A percentile compares a stretch with the other conserved stretches of the same genome.
phyloP scores from a whole-genome alignment of 2,329 filamentous ascomycete species.

The Dactylellina cionopaga region DNA sequence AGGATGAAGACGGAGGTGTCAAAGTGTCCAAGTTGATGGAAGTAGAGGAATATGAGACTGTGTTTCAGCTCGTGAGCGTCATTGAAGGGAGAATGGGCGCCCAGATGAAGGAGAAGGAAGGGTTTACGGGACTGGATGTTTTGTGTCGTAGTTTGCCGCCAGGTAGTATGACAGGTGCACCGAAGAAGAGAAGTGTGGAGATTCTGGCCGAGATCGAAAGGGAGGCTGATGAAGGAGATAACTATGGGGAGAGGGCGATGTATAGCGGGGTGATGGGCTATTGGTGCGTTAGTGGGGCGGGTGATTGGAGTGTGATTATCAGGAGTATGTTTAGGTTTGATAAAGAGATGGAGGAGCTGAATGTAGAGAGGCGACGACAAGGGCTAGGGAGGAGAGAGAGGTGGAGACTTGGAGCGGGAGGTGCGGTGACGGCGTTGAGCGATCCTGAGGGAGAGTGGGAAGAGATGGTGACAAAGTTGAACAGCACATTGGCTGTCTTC shows the following conservation, averaged over 20 bases:
- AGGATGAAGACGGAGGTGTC: constrained; percentile 71
- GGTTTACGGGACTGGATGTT: constrained; percentile 75
- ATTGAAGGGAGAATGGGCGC: constrained; percentile 74
- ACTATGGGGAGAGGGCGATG: constrained; percentile 71
- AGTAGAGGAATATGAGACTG: constrained; percentile 89
- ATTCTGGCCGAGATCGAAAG: constrained; percentile 76
- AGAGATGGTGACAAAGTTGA: constrained; percentile 84
- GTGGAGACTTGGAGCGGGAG: constrained; percentile 89
- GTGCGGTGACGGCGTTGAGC: constrained; percentile 86
- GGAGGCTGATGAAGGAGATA: constrained; percentile 55
- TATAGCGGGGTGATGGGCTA: constrained; percentile 93
- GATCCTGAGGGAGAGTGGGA: constrained; percentile 82
- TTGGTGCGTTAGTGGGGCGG: constrained; percentile 82
- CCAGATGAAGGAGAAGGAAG: constrained; percentile 44
- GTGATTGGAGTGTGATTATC: constrained; percentile 92
- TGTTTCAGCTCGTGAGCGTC: constrained; percentile 90
- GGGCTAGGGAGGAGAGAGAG: constrained; percentile 63
- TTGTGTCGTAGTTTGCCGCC: constrained; percentile 82
- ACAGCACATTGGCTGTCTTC: constrained; percentile 47
- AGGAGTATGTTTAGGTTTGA: constrained; percentile 80
- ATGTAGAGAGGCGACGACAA: constrained; percentile 56
- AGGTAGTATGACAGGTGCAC: constrained; percentile 95
- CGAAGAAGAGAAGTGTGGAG: constrained; percentile 91
- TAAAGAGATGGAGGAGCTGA: constrained; percentile 64
- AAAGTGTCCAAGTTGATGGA: constrained; percentile 79